A percentile compares a stretch with the other conserved stretches of the same genome.
phyloP scores from a whole-genome alignment of 371 early-diverging fungal species.

The Mortierella sp. region DNA sequence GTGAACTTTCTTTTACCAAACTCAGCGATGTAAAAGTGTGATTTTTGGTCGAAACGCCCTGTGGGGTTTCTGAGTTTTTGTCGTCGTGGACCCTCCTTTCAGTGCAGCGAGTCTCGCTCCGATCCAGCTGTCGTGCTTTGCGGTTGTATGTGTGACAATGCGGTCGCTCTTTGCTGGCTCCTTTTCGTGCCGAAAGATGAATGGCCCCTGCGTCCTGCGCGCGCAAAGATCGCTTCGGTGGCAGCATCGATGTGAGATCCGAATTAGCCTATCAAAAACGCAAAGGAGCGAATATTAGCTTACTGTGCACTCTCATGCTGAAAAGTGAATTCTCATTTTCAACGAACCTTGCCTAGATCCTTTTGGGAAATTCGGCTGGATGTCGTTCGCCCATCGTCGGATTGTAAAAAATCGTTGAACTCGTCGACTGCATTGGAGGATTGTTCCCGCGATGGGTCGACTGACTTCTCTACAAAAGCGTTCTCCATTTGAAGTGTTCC shows the following conservation, averaged over 20 bases:
- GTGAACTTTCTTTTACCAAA: conserved; percentile 11
- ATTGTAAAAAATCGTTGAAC: background rate
- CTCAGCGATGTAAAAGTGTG: background rate
- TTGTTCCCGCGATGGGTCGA: background rate
- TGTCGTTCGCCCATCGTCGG: background rate
- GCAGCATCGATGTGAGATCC: background rate
- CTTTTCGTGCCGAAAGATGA: background rate
- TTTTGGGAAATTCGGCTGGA: background rate
- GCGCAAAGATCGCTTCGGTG: background rate
- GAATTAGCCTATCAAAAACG: background rate
- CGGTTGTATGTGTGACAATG: background rate
- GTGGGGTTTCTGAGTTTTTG: background rate
- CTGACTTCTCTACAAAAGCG: background rate
- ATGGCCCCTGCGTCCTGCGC: background rate
- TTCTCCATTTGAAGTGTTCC: background rate
- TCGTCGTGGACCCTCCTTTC: background rate
- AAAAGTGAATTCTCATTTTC: background rate
- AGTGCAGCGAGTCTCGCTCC: background rate
- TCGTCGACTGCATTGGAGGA: background rate
- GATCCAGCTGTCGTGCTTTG: background rate
- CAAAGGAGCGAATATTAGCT: background rate
- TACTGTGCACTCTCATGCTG: background rate
- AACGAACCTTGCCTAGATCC: background rate
- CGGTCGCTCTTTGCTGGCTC: background rate
- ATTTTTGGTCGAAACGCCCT: background rate